Evolutionary conservation across 306 rosid species (phyloP), one percentile per base, ranked within the genome.

Genomic region (Acmispon strigosus): DNA sequence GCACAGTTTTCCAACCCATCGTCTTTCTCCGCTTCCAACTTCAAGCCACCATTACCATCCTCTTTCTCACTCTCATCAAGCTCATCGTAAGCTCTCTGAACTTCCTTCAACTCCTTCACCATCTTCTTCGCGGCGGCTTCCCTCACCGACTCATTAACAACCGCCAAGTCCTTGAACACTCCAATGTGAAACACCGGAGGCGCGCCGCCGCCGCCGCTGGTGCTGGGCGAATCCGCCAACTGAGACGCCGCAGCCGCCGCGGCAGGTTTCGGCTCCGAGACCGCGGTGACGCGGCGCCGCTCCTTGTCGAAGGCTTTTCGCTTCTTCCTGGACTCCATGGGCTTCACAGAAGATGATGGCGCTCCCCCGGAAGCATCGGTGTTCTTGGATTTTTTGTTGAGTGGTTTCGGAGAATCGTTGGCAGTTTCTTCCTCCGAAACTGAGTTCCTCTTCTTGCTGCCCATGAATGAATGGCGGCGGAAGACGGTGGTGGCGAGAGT

Each of bases 1-100:
- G 99, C 99, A 80, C 96, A 94, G 20, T 83, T 81, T 14, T 94
- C 90, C 81, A 94, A 81, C 15, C 99, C 97, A 79, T 94, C 99
- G 17, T 94, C 85, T 69, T 91, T 94, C 76, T 91, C 96, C 13
- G 96, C 97, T 79, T 94, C 99, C 85, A 94, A 62, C 70, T 83
- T 94, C 39, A 87, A 77, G 3, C 87, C 90, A 27, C 87, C 87
- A 17, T 87, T 92, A 10, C 77, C 76, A 60, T 24, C 5, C 60
- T 86, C 91, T 82, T 84, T 91, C 39, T 78, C 77, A 64, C 86
- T 91, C 39, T 76, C 77, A 64, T 86, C 89, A 4, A 84, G 78
- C 66, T 53, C 72, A 39, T 86, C 94, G 61, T 87, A 94, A 14
- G 86, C 94, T 12, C 65, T 78, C 81, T 94, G 99, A 84, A 94